Evolutionary conservation across 306 rosid species (phyloP), one percentile per base, ranked within the genome.

Genomic region (Erythrophleum fordii): DNA sequence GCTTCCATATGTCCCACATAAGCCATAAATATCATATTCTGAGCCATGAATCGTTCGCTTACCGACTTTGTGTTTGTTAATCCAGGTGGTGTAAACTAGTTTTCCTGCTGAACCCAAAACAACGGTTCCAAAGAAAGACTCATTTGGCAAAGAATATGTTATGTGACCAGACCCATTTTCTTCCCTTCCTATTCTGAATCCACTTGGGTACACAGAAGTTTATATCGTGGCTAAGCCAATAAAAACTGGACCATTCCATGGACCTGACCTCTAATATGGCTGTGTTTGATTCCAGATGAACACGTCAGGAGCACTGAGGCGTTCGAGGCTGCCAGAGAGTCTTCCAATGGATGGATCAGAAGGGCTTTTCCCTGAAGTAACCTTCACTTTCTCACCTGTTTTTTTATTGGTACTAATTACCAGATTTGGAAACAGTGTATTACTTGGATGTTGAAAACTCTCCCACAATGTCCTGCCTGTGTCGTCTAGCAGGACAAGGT

Each of bases 391-490:
- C 81, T 55, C 4, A 4, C 53, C 25, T 0, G 85, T 82, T 44
- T 8, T 69, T 14, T 2, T 10, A n/a, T 68, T 64, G 0, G 26
- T 5, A 31, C 55, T 17, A 2, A 73, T 7, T 48, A 58, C 51
- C 88, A 81, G 46, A 0, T 41, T 29, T 11, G 69, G 52, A 23
- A 81, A 26, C 44, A 37, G 6, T 53, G 44, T n/a, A 48, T 81
- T 39, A 58, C 76, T 12, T 25, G 86, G 84, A 73, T 78, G 3
- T 42, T 74, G 73, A 71, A 75, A 75, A 70, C 86, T 86, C 69
- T 75, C 70, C 89, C 89, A 85, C 31, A 62, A 9, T 14, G 67
- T 0, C 20, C 6, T 2, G 11, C 74, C 82, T 0, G 69, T 6
- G 14, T 45, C 8, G 42, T 62, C 80, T 60, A 34, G 34, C 77